phyloP scores from a whole-genome alignment of 2,329 filamentous ascomycete genomes.

The Didymella segeticola region DNA sequence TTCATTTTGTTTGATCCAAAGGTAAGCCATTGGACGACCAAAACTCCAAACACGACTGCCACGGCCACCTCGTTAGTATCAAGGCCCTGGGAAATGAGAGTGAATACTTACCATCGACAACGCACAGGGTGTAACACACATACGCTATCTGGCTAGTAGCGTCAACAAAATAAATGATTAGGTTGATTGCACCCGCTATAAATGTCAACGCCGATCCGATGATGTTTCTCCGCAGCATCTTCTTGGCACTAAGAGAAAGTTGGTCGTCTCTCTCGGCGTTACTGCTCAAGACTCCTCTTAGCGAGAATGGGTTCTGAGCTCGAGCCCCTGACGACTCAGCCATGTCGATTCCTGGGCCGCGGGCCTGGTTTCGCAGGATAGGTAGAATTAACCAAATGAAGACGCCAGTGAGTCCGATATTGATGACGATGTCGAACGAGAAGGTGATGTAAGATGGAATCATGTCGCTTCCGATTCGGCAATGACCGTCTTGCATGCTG shows the following conservation, averaged over 20 bases:
- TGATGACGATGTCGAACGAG: not conserved
- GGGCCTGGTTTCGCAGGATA: not conserved
- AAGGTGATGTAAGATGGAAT: not conserved
- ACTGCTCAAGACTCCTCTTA: not conserved
- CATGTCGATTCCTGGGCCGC: too few relatives aligned
- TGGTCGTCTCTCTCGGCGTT: not conserved
- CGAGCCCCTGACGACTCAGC: too few relatives aligned
- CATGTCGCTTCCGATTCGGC: not conserved
- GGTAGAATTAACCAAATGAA: not conserved
- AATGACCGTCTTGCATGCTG: not conserved
- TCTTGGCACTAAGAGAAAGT: not conserved
- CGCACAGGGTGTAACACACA: not conserved
- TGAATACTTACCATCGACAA: not conserved
- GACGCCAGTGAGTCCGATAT: not conserved
- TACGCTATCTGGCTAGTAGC: constrained; percentile 1
- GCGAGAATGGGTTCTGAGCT: not conserved
- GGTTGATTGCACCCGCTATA: not conserved
- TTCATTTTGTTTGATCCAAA: not conserved
- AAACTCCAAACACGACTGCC: not conserved
- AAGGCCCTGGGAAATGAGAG: not conserved
- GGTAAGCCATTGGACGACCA: constrained; percentile 1
- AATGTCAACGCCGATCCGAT: not conserved
- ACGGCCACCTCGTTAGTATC: not conserved
- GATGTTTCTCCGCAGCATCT: not conserved
- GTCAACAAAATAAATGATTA: not conserved